phyloP scores from a whole-genome alignment of 352 stramenopile species.

The Globisporangium canariense region DNA sequence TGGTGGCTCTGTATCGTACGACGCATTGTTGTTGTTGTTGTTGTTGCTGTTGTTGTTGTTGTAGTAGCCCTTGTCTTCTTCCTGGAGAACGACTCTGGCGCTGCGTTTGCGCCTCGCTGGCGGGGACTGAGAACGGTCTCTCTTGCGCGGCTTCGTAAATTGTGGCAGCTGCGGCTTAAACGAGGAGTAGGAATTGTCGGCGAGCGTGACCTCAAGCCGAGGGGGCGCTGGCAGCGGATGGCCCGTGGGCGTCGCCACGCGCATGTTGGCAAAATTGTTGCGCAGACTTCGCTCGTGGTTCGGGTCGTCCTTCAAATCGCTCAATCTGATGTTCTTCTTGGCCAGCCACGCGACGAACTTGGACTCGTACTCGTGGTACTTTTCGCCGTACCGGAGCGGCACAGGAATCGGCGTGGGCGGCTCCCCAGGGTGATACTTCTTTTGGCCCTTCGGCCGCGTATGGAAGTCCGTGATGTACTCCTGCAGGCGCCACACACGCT shows the following conservation, averaged over 20 bases:
- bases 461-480: slow-evolving; percentile 8
- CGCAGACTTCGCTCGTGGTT: slow-evolving; percentile 16
- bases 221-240: background rate
- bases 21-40: too few relatives aligned
- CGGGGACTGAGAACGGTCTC: background rate
- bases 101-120: slow-evolving; percentile 1
- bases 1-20: background rate
- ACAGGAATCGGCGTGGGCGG: slow-evolving; percentile 15
- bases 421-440: background rate
- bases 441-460: background rate
- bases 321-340: background rate
- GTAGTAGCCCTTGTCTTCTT: too few relatives aligned
- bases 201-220: background rate
- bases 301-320: background rate
- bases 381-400: slow-evolving; percentile 15
- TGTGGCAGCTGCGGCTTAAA: background rate
- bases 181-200: background rate
- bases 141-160: background rate
- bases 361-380: slow-evolving; percentile 18
- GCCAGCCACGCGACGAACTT: slow-evolving; percentile 20
- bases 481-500: slow-evolving; percentile 4
- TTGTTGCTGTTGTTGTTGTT: too few relatives aligned
- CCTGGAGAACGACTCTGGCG: background rate
- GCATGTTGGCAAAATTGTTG: slow-evolving; percentile 18
- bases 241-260: background rate